Evolutionary conservation across 1,139 yeast species (phyloP).

Genomic region (Pneumocystis oryctolagi): DNA sequence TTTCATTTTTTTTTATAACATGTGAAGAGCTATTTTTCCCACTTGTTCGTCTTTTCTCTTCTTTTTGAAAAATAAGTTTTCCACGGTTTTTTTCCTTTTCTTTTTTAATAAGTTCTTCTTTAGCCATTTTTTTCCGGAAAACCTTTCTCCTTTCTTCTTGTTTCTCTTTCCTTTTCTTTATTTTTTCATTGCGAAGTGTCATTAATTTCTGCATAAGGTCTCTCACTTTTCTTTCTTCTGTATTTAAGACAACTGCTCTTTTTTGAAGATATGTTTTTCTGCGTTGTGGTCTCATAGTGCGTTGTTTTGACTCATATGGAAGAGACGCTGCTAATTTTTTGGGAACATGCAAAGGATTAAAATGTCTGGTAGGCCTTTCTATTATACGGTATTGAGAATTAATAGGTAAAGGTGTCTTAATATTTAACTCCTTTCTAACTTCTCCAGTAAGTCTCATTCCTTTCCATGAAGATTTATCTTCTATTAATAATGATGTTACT

Average conservation of each 20-base stretch:
- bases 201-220: slow-evolving; percentile 75
- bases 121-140: slow-evolving; percentile 57
- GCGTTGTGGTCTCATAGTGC: slow-evolving; percentile 72
- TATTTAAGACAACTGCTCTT: slow-evolving; percentile 80
- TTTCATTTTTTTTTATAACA: neutral
- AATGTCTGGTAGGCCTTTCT: slow-evolving; percentile 73
- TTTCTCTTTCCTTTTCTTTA: slow-evolving; percentile 57
- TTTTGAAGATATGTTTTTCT: slow-evolving; percentile 71
- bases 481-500: slow-evolving; percentile 70
- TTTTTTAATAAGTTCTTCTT: slow-evolving; percentile 50
- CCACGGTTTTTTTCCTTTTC: slow-evolving; percentile 75
- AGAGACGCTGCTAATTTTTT: slow-evolving; percentile 55
- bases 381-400: slow-evolving; percentile 60
- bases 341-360: slow-evolving; percentile 79
- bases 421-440: slow-evolving; percentile 61
- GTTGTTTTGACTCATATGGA: slow-evolving; percentile 82
- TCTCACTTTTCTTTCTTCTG: slow-evolving; percentile 68
- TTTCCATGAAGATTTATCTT: slow-evolving; percentile 72
- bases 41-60: slow-evolving; percentile 46
- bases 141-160: slow-evolving; percentile 65
- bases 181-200: slow-evolving; percentile 75
- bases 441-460: slow-evolving; percentile 95
- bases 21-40: neutral
- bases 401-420: slow-evolving; percentile 47
- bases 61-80: slow-evolving; percentile 66